These are phyloP conservation scores for Pestalotiopsis sp. DNA, from an alignment of 2,329 filamentous ascomycete genomes.

Conservation along the genomic window DNA sequence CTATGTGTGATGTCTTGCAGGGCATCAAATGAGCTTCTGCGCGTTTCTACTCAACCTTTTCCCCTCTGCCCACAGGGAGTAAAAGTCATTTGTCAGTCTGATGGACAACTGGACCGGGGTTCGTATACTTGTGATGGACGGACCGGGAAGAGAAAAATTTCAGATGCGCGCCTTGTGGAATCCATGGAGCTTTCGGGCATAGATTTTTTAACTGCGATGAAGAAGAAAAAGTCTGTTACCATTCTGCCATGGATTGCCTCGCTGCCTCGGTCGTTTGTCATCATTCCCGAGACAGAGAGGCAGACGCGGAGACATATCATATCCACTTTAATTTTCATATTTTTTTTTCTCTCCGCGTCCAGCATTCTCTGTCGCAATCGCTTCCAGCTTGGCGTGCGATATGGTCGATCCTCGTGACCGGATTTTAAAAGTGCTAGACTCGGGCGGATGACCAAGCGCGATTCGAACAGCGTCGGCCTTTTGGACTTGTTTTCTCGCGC, in stretches of 20 bases:
- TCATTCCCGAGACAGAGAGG: background rate
- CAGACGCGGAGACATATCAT: background rate
- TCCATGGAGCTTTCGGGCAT: background rate
- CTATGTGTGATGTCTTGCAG: background rate
- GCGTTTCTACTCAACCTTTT: background rate
- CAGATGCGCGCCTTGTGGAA: background rate
- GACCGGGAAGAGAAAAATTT: background rate
- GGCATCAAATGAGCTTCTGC: background rate
- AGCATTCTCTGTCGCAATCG: background rate
- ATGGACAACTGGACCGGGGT: background rate
- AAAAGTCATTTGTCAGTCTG: background rate
- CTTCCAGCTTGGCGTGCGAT: background rate
- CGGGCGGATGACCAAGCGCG: constrained; percentile 2
- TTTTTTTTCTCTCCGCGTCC: background rate
- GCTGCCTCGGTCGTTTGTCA: background rate
- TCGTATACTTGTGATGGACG: background rate
- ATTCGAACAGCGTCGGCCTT: background rate
- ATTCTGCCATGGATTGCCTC: background rate
- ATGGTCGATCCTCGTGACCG: background rate
- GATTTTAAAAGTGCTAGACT: constrained; percentile 3
- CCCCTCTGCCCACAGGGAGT: background rate
- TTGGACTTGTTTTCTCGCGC: background rate
- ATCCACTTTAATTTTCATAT: background rate
- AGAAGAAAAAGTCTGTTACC: background rate
- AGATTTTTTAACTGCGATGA: background rate